Percentiles rank a stretch among this genome's conserved stretches.
These are phyloP conservation scores for Clonostachys sp. DNA, from an alignment of 2,329 filamentous ascomycete genomes.

Conservation along the genomic window DNA sequence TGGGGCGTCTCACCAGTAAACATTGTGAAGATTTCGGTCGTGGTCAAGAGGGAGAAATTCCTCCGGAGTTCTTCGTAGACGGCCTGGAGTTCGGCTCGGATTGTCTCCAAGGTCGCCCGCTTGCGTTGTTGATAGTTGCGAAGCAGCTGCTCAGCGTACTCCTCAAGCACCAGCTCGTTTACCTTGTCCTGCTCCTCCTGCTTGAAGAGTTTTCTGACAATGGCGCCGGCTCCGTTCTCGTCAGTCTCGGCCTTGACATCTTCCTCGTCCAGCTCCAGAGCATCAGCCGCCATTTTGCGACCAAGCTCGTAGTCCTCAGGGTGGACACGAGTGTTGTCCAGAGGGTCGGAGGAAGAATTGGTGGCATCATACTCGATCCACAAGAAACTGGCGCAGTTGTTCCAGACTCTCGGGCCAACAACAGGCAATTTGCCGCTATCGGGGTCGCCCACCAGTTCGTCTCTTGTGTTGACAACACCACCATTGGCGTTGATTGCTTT, in stretches of 20 bases:
- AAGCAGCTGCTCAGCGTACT: conserved; percentile 94
- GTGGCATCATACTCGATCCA: conserved; percentile 84
- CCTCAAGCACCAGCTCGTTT: conserved; percentile 92
- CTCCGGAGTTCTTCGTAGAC: conserved; percentile 93
- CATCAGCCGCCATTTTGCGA: conserved; percentile 97
- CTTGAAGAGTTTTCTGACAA: conserved; percentile 91
- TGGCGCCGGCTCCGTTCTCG: conserved; percentile 82
- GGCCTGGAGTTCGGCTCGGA: conserved; percentile 85
- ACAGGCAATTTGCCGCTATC: conserved; percentile 74
- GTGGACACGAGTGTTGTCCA: conserved; percentile 96
- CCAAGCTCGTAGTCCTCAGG: conserved; percentile 98
- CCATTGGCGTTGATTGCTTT: conserved; percentile 89
- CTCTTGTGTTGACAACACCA: conserved; percentile 76
- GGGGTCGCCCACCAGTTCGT: conserved; percentile 84
- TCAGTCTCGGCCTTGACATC: conserved; percentile 94
- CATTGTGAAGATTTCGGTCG: conserved; percentile 90
- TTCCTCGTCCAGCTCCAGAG: conserved; percentile 93
- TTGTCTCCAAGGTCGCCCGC: conserved; percentile 91
- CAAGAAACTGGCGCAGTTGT: conserved; percentile 94
- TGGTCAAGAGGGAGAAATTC: conserved; percentile 64
- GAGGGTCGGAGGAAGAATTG: conserved; percentile 78
- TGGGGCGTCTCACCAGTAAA: conserved; percentile 89
- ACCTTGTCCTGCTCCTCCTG: conserved; percentile 93
- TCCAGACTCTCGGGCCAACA: conserved; percentile 87
- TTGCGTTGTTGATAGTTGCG: conserved; percentile 91